Evolutionary conservation across 2,329 filamentous ascomycete species (phyloP), one percentile per base, ranked within the genome.

Genomic region (Proliferodiscus dingleyae): DNA sequence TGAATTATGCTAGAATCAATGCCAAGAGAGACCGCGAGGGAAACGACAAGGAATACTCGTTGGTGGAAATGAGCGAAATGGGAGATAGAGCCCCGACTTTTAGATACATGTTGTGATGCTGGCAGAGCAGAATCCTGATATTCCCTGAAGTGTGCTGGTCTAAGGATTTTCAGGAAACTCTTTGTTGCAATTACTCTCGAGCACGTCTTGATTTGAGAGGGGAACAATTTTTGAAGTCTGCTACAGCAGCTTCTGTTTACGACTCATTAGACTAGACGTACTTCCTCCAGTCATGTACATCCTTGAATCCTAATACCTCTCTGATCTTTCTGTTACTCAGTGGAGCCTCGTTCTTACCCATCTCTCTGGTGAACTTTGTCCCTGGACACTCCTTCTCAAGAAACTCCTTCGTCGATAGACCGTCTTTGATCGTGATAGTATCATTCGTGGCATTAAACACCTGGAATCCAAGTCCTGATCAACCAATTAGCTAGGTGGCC

Each of bases 391-490:
- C 63, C 55, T 72, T 67, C 55, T 70, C 65, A 43, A 82, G 55
- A 47, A 81, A 78, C 46, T 75, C 68, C 34, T 64, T 65, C 0
- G 77, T 80, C 1, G 74, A 71, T 36, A 45, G 9, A 6, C 37
- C 44, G 18, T 68, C 61, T 7, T 66, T 70, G 3, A 73, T 73
- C 0, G 78, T 83, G 39, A 81, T 81, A 2, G 70, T 75, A 55
- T 80, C 72, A 55, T 83, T 83, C 0, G 77, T 80, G 2, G 78
- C 79, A 56, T 83, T 83, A 62, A 83, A 83, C 0, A 82, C 65
- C 57, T 83, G 77, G 53, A 80, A 83, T 0, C 79, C 79, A 8
- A 83, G 56, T 0, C 75, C 77, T 56, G 71, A 29, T 29, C n/a
- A 29, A 19, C 1, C 5, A 10, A 5, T 16, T 34, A 10, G 7